These are phyloP conservation scores for Parmelia sp. DNA, from an alignment of 495 filamentous ascomycete genomes.

Conservation along the genomic window DNA sequence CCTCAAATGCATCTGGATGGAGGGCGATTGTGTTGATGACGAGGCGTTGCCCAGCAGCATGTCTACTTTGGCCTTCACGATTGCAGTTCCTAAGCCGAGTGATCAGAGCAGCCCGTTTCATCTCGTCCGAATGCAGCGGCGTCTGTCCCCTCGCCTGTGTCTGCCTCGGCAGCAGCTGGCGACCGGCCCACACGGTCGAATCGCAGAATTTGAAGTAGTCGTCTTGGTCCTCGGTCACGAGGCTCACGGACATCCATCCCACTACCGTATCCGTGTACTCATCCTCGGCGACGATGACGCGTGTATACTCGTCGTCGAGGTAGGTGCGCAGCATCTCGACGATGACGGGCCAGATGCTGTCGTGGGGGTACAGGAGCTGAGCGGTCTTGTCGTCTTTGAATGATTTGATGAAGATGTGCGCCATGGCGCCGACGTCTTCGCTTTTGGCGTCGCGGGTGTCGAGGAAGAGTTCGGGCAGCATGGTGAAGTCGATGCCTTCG, in stretches of 20 bases:
- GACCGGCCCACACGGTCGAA: background rate
- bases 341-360: background rate
- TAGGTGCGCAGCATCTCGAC: background rate
- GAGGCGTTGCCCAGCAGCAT: background rate
- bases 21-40: background rate
- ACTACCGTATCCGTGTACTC: background rate
- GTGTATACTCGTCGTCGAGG: background rate
- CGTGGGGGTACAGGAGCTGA: background rate
- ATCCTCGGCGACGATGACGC: background rate
- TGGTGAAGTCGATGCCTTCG: background rate
- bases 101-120: background rate
- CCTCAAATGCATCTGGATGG: background rate
- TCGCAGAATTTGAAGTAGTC: background rate
- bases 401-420: background rate
- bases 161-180: background rate
- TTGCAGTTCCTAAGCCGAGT: background rate
- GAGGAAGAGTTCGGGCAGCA: background rate
- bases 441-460: background rate
- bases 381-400: background rate
- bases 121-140: background rate
- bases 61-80: background rate
- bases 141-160: background rate
- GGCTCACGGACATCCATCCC: background rate
- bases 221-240: background rate
- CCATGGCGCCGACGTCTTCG: background rate